Conservation (phyloP, 768 basidiomycete species). For the Mrakia frigida region DNA sequence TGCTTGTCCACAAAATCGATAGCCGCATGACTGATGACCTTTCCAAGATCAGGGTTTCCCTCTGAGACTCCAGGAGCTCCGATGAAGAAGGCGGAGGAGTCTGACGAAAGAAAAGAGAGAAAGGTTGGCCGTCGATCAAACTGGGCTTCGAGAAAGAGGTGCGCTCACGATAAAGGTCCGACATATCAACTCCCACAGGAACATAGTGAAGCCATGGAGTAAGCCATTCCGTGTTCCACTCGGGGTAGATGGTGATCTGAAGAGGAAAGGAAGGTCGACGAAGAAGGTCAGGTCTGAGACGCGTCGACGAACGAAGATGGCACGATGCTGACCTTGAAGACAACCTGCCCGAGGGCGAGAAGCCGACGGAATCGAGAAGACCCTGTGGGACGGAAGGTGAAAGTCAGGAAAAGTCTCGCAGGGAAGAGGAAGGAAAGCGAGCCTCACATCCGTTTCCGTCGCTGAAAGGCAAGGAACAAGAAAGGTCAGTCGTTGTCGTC, state of each 20-base stretch:
- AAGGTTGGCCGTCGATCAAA: no score
- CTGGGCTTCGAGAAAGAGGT: not conserved
- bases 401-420: no score
- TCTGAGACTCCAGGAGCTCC: conserved; percentile 12
- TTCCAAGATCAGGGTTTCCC: conserved; percentile 3
- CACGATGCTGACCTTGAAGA: conserved; percentile 1
- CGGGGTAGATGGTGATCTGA: conserved; percentile 19
- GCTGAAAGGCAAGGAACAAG: not conserved
- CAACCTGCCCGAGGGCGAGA: not conserved
- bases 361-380: conserved; percentile 26
- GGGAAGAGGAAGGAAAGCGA: no score
- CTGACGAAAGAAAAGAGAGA: not conserved
- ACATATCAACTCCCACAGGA: conserved; percentile 38
- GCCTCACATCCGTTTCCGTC: conserved; percentile 27
- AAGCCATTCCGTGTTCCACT: conserved; percentile 29
- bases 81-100: conserved; percentile 21
- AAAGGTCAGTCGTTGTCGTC: not conserved
- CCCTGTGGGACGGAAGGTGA: not conserved
- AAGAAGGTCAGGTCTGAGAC: no score
- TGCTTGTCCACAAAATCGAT: not conserved
- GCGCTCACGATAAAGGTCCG: conserved; percentile 22
- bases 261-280: not conserved
- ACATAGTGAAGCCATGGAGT: conserved; percentile 44
- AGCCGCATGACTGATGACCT: not conserved
- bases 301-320: not conserved